Base-by-base conservation (phyloP, 2,329 filamentous ascomycete genomes). In the Mycosphaerella sp. region DNA sequence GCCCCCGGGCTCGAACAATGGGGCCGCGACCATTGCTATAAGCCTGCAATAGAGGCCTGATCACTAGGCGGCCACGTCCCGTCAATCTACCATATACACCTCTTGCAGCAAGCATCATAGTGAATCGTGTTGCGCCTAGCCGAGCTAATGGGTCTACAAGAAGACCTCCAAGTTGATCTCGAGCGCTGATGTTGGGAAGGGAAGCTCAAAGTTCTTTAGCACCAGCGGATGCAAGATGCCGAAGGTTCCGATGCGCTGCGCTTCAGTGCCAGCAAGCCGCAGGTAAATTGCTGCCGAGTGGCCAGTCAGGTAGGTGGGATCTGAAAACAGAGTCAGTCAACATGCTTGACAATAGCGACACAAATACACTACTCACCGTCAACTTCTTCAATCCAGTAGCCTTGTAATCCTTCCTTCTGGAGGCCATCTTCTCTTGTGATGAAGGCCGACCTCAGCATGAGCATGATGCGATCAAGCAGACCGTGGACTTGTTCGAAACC, bases 401-500 rank as follows among this genome's bases (percentile, higher is more conserved):
- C 64, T 46, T 79, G 75, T 48, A 77, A 59, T 52, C 70, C 73
- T 68, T 78, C 75, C 32, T 57, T 71, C 70, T 44, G 71, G 30
- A 87, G 70, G 3, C 82, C 84, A 59, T 90, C 86, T 63, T 90
- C 87, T 53, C 80, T 78, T 2, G 82, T 86, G 52, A 93, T 73
- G 74, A 95, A 95, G 37, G 82, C 80, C 41, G 82, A 86, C 66
- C 86, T 86, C 55, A 98, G 80, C 91, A 97, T 97, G 55, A 87
- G 75, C 79, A 98, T 85, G 56, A 97, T 74, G 47, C 93, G 85
- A 71, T 98, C 93, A 39, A 98, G 75, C 59, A 98, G 78, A 52
- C 93, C 93, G 72, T 98, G 94, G 2, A 98, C 89, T 58, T 94
- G 77, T 73, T 98, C 93, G 70, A 98, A 98, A 37, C 94, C 93